Evolutionary conservation across 352 stramenopile species (phyloP).

Genomic region (Aphanomyces invadans): DNA sequence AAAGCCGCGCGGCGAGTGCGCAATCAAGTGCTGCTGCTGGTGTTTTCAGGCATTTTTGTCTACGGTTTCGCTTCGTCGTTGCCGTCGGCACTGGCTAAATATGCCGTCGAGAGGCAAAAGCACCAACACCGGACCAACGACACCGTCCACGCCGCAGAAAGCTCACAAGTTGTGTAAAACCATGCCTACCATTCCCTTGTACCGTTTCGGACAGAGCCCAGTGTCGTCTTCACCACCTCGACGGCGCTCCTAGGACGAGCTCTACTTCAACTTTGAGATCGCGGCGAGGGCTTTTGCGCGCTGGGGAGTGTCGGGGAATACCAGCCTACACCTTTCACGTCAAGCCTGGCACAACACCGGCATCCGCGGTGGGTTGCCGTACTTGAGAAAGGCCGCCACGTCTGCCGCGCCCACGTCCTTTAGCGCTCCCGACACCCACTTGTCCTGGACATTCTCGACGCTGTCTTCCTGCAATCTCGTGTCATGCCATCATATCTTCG

Average conservation of each 20-base stretch:
- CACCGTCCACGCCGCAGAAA: no score
- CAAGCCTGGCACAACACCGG: neutral
- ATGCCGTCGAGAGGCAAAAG: slow-evolving; percentile 53
- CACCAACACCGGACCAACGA: slow-evolving; percentile 21
- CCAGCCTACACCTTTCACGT: neutral
- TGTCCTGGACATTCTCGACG: neutral
- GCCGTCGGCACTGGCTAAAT: slow-evolving; percentile 59
- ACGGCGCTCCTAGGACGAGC: no score
- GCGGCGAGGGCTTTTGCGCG: no score
- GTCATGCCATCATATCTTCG: neutral
- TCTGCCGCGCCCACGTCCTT: neutral
- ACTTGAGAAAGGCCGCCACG: neutral
- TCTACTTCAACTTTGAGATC: no score
- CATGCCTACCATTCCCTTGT: no score
- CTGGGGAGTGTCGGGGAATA: neutral
- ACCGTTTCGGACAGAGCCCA: no score
- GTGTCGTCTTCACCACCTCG: no score
- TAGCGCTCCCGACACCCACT: neutral
- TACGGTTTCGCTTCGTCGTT: slow-evolving; percentile 63
- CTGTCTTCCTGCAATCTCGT: neutral
- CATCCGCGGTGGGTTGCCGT: no score
- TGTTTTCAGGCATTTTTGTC: slow-evolving; percentile 54
- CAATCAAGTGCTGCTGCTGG: slow-evolving; percentile 53
- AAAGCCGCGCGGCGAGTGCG: slow-evolving; percentile 31
- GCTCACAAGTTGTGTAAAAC: no score